Conservation (phyloP, 495 filamentous ascomycete genomes). For the Penicillium fimorum region DNA sequence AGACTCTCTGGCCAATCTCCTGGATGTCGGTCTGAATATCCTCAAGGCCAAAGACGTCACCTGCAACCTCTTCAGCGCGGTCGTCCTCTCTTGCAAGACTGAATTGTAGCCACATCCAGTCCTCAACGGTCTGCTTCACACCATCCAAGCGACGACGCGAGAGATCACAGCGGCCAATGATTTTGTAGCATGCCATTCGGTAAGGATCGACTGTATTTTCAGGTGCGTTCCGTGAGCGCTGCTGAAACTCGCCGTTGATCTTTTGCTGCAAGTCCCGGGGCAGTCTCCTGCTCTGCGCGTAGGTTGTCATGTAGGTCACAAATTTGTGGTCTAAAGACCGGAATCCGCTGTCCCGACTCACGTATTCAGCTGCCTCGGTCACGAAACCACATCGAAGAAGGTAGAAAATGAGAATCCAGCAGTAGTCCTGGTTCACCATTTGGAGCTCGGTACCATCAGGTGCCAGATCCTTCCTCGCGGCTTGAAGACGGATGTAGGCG, state of each 20-base stretch:
- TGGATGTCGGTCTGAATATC: constrained; percentile 80
- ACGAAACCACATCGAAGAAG: constrained; percentile 84
- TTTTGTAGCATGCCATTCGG: constrained; percentile 95
- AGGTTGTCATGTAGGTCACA: constrained; percentile 80
- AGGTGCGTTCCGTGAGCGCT: constrained; percentile 75
- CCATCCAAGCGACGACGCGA: constrained; percentile 74
- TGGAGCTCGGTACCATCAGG: constrained; percentile 72
- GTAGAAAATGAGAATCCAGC: constrained; percentile 93
- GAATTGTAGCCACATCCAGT: constrained; percentile 98
- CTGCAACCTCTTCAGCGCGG: constrained; percentile 75
- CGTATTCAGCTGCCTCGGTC: constrained; percentile 80
- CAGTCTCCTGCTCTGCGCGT: constrained; percentile 68
- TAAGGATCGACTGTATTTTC: constrained; percentile 91
- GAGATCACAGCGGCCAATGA: constrained; percentile 92
- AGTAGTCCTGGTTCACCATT: constrained; percentile 69
- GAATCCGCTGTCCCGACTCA: constrained; percentile 76
- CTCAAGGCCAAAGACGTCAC: constrained; percentile 82
- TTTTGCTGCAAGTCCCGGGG: constrained; percentile 74
- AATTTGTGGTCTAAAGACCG: constrained; percentile 88
- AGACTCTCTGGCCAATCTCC: constrained; percentile 87
- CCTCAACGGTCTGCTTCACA: constrained; percentile 77
- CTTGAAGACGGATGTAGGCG: constrained; percentile 79
- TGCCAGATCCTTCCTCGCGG: constrained; percentile 72
- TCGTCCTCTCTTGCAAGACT: constrained; percentile 85
- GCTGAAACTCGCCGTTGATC: constrained; percentile 85